Conservation (phyloP, 73 alveolate genomes). For the Stentor roeselii region DNA sequence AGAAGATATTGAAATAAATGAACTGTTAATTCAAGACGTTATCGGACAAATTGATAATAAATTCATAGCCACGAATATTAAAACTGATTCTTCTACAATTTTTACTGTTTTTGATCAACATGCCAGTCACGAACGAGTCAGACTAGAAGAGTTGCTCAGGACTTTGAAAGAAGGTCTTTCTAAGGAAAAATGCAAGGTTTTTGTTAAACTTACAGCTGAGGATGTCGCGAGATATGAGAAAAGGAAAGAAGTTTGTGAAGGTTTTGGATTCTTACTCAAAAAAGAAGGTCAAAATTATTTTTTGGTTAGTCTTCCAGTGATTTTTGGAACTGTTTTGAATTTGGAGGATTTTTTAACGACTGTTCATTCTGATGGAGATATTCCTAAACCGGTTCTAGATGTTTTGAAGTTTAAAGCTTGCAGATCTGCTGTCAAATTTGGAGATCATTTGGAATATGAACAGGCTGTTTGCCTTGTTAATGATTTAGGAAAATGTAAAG, state of each 20-base stretch:
- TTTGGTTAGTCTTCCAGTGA: background rate
- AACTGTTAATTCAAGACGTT: background rate
- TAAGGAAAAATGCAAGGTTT: background rate
- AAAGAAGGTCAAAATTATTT: background rate
- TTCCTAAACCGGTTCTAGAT: background rate
- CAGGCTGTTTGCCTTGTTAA: background rate
- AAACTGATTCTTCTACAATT: background rate
- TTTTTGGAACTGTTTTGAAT: background rate
- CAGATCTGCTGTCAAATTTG: slow-evolving; percentile 15
- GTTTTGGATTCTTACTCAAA: background rate
- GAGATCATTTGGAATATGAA: background rate
- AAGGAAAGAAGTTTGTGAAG: background rate
- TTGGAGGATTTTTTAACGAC: background rate
- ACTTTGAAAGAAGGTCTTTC: background rate
- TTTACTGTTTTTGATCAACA: background rate
- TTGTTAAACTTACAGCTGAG: background rate
- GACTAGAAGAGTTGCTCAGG: background rate
- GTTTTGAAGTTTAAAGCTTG: slow-evolving; percentile 3
- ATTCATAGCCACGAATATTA: background rate
- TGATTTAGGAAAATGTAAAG: background rate
- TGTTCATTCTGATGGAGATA: background rate
- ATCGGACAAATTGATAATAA: slow-evolving; percentile 9
- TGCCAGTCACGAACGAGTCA: slow-evolving; percentile 19
- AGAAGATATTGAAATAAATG: background rate
- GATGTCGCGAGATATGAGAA: background rate